Evolutionary conservation across 352 stramenopile genomes (phyloP), one percentile per base, ranked within the genome.

Genomic region (Phytopythium boreale): DNA sequence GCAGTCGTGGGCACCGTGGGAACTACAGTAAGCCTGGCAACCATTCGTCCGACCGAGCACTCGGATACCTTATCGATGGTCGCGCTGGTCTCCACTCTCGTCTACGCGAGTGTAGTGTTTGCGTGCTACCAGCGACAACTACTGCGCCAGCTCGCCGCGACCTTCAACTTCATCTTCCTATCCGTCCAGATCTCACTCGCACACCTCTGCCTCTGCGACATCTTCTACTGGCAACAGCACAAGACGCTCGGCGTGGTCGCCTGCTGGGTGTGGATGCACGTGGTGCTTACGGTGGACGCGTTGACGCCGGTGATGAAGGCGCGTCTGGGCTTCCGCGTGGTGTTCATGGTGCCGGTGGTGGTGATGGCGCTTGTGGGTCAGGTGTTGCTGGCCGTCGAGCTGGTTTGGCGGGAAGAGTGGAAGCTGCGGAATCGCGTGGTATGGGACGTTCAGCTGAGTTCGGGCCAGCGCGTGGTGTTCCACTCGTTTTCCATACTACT

Each of bases 91-190:
- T 27, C 55, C 11, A 50, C 26, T 12, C 39, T 26, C 4, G 53
- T 8, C 15, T 60, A 49, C 39, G 12, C 36, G 10, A 4, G 7
- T 2, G 22, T 49, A 0, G 49, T 62, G 11, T 14, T 64, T 1
- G n/a, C 29, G 27, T 63, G 51, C 37, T 66, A n/a, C 46, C 63
- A 69, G 37, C 67, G 53, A 1, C 51, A 55, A 2, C 29, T 72
- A 15, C 59, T 72, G 0, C 19, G n/a, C 2, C 26, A 56, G 9
- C 1, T 69, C n/a, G 34, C 12, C 37, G 15, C 22, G 5, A 65
- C 63, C 20, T 70, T 74, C 43, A 65, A 68, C 57, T 70, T 68
- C 26, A 15, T 63, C 15, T 70, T 70, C 57, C 22, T 74, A 8
- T 63, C 59, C 6, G 15, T 66, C n/a, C 63, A 74, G 36, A 57